Evolutionary conservation across 768 basidiomycete genomes (phyloP), one percentile per base, ranked within the genome.

Genomic region (Suillus ampliporus): DNA sequence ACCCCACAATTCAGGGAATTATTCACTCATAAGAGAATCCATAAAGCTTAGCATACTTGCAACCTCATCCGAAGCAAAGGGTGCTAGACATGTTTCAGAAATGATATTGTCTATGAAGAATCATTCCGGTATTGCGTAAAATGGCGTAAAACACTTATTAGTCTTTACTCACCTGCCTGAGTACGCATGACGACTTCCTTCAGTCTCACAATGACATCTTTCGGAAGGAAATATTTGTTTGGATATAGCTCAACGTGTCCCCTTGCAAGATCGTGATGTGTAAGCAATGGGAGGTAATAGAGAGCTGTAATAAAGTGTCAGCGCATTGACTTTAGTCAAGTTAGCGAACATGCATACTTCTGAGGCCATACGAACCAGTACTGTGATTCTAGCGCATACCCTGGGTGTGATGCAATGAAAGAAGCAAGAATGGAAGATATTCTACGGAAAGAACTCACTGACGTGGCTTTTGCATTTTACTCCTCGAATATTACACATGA

Each of bases 1-100:
- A n/a, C 31, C 5, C n/a, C 11, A 11, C 2, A 34, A 7, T n/a
- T 51, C 50, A 51, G 31, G 19, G 11, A n/a, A 34, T n/a, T 5
- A 31, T 13, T 51, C 13, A 51, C 50, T 13, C 50, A 51, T 51
- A 28, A 51, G 50, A n/a, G 28, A 28, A 51, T 51, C 50, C 50
- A 51, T 51, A 13, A 51, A 28, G 31, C 50, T 13, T 7, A 51
- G 50, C 50, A 51, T 51, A n/a, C 31, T 51, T 34, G 50, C 31
- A 51, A 51, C 50, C 50, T 51, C 50, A n/a, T 51, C 50, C 6
- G 50, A 51, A 51, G 50, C 31, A 34, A 51, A 51, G 34, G 50
- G 50, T 5, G 50, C 31, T 13, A 51, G n/a, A 28, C 28, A 51
- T 13, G 50, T 51, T 5, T 51, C 50, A 51, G 50, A 51, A 34